Evolutionary conservation across 2,329 filamentous ascomycete species (phyloP), one percentile per base, ranked within the genome.

Genomic region (Fusarium buxicola): DNA sequence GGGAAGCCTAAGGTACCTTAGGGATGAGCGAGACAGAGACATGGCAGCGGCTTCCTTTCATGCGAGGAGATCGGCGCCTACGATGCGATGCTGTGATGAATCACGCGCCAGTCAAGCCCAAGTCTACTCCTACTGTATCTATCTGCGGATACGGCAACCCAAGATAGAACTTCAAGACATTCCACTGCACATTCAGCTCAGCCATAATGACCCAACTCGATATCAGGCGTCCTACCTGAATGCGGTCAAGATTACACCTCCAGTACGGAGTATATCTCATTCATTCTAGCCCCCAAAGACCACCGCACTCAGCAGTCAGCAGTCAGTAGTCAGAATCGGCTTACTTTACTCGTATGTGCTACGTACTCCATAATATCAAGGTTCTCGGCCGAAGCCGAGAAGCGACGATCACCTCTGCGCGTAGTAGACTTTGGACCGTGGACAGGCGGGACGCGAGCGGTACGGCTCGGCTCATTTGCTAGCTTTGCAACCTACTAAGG

Each of bases 381-480:
- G 21, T 55, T 56, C 54, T 58, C 62, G 58, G 58, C 62, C 39
- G 63, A 63, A 63, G 43, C 55, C 50, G 48, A 58, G 48, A 48
- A 48, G 51, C 44, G 51, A 49, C 44, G 28, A 49, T 16, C 45
- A 55, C 27, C 43, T 59, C 36, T 34, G 44, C 31, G 21, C 21
- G 21, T 21, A 21, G 21, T 63, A 63, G 55, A 52, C 53, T 63
- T 55, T 63, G 58, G 49, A 46, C 58, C 43, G 48, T 62, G 57
- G 55, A 58, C 60, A 48, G 49, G 36, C 60, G 63, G 63, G 63
- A 58, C 47, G 57, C 47, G 56, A 65, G 63, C 58, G 62, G 61
- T 65, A 63, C 66, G 63, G 67, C 67, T 70, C 61, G 65, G 57
- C 54, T 64, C 67, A 55, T 60, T 44, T 65, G 16, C 55, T 66